Evolutionary conservation across 2,329 filamentous ascomycete species (phyloP), one percentile per base, ranked within the genome.

Genomic region (Colletotrichum horii): DNA sequence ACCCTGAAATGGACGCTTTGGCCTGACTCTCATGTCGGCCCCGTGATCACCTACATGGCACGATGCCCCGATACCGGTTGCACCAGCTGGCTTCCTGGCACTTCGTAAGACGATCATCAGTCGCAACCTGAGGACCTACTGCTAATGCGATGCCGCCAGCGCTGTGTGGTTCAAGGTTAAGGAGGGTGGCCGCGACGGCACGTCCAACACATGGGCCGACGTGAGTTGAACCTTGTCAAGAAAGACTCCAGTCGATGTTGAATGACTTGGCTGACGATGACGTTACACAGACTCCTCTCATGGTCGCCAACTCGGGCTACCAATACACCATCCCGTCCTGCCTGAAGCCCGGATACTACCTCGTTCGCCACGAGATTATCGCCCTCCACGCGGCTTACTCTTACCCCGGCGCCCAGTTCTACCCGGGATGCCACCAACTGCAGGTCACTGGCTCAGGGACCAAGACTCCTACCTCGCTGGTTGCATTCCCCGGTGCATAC

Each of bases 31-130:
- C 89, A 91, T 74, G 83, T 89, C 34, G 90, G 91, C 0, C 90
- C 90, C 1, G 81, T 88, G 2, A 84, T 92, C 71, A 92, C 90
- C 1, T 92, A 92, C 79, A 91, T 92, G 89, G 91, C 91, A 6
- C 84, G 85, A 38, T 92, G 91, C 81, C 89, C 90, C 0, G 87
- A 88, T 58, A 80, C 83, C 0, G 86, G 89, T 2, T 91, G 90
- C 80, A 85, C 87, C 69, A 82, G 83, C 69, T 91, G 85, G 79
- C 81, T 85, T 73, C 89, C 90, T 8, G 87, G 85, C 0, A 75
- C 73, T 19, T 66, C 73, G 73, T 75, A 48, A 19, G 86, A 82
- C 11, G 80, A 79, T 83, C 15, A 32, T 9, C 11, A 77, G 71
- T 82, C 79, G 19, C 14, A 48, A 19, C 9, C 16, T 8, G 16